Evolutionary conservation across 345 rosid genomes (phyloP), one percentile per base, ranked within the genome.

Genomic region (Atalantia buxifolia): DNA sequence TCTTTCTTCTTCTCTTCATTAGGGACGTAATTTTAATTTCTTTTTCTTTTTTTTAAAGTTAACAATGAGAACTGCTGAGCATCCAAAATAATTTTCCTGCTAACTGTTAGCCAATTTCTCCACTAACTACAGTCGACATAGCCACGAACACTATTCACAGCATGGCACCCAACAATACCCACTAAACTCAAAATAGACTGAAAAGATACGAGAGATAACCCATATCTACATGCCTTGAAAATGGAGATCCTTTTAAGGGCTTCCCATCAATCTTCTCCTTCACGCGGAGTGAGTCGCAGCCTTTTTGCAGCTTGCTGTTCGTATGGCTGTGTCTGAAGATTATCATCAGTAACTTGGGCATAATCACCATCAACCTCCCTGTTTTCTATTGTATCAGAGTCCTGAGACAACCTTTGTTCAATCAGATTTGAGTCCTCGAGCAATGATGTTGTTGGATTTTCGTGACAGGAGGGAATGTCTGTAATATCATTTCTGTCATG

Each of bases 281-380:
- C 91, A 22, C 77, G 61, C 35, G 84, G 73, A 14, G 84, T 64
- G 45, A 91, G 80, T 80, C 89, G 83, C 30, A 77, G 86, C 83
- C 94, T 86, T 83, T 95, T 95, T 14, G 92, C 83, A 81, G 85
- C 85, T 81, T 80, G 88, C 69, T 86, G 76, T 78, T 83, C 97
- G 16, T 78, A 81, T 40, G 70, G 69, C 42, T 81, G 90, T 68
- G 80, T 72, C 42, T 57, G 30, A 30, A 33, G 40, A 25, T 35
- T 84, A 56, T 50, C 66, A 25, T 30, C 50, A 8, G 48, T 57
- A 8, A 18, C 24, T 73, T 72, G 57, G 69, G 25, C 56, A 60
- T 67, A 72, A 30, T 71, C 81, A 27, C 36, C 16, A 27, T 18
- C 31, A 27, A 76, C 64, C 78, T 71, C 66, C 69, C 50, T 64